Evolutionary conservation across 352 stramenopile genomes (phyloP), one percentile per base, ranked within the genome.

Genomic region (Peronospora destructor): DNA sequence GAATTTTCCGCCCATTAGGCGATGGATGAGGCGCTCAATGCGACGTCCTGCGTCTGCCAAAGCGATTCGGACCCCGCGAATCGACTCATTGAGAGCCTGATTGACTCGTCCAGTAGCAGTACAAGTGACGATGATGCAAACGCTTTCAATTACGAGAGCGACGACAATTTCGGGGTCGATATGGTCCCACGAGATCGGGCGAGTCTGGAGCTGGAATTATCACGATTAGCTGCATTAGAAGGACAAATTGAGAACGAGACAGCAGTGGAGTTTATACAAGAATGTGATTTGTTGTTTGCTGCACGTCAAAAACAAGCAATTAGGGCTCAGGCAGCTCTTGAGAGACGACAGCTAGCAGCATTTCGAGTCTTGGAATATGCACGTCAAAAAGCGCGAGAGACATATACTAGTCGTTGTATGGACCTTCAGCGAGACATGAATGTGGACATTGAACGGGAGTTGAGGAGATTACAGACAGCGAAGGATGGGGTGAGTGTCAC

Each of bases 401-500:
- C 48, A 13, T 81, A 79, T 73, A 26, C 38, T n/a, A 33, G 34
- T n/a, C 64, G 71, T 14, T 87, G 76, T 41, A 43, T 43, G 21
- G 58, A 76, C 56, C 64, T 87, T 9, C 49, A 87, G 51, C 45
- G 45, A 26, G 65, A 73, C 39, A 85, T 85, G 71, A 50, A 61
- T 40, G 47, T 52, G 3, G 76, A 82, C 29, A 62, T 85, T 13
- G 43, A 68, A 32, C 61, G 70, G n/a, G 76, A 87, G 52, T 70
- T 87, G 33, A 50, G 56, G 37, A 61, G 73, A 7, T 60, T 87
- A 3, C 56, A 74, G 50, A 78, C 66, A 23, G 65, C 76, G 21
- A 75, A 79, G 38, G 73, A 84, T 28, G 76, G 71, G 14, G 76
- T 87, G 21, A 81, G 73, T 11, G 73, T 87, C 21, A 85, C 75